Conservation (phyloP, 2,329 filamentous ascomycete genomes). For the Thelonectria olida region DNA sequence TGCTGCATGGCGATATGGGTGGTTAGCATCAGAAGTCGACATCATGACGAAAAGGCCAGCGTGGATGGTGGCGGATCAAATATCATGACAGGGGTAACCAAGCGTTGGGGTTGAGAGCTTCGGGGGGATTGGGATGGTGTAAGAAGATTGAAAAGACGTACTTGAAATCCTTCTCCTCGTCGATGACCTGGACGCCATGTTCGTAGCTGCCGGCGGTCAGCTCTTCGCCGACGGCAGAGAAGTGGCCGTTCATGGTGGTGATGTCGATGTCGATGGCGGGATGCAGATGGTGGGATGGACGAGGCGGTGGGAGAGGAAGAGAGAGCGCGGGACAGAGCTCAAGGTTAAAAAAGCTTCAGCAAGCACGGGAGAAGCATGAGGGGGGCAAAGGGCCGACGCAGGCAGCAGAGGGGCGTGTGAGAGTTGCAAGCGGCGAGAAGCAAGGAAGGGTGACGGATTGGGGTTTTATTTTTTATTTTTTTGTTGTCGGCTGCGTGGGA, state of each 20-base stretch:
- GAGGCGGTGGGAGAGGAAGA: slow-evolving; percentile 17
- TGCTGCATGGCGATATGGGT: slow-evolving; percentile 57
- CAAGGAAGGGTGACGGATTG: slow-evolving; percentile 3
- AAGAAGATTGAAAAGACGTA: too few species aligned
- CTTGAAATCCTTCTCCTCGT: slow-evolving; percentile 95
- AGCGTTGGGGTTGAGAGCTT: not conserved
- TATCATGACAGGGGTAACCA: not conserved
- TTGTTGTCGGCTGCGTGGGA: slow-evolving; percentile 18
- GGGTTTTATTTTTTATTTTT: not conserved
- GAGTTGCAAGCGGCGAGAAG: not conserved
- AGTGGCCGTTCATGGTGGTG: slow-evolving; percentile 78
- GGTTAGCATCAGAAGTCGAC: slow-evolving; percentile 20
- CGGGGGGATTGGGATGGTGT: not conserved
- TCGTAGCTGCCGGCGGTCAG: slow-evolving; percentile 76
- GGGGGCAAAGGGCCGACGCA: slow-evolving; percentile 14
- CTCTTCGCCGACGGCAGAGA: slow-evolving; percentile 76
- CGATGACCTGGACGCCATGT: slow-evolving; percentile 96
- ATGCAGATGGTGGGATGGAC: not conserved
- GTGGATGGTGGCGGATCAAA: not conserved
- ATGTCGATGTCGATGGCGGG: slow-evolving; percentile 24
- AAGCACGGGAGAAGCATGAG: slow-evolving; percentile 21
- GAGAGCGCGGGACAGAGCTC: slow-evolving; percentile 18
- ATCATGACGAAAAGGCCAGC: slow-evolving; percentile 1
- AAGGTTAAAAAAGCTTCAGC: slow-evolving; percentile 24
- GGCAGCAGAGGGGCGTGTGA: not conserved